These are phyloP conservation scores for Yueomyces sinensis DNA, from an alignment of 805 yeast species.

Conservation along the genomic window DNA sequence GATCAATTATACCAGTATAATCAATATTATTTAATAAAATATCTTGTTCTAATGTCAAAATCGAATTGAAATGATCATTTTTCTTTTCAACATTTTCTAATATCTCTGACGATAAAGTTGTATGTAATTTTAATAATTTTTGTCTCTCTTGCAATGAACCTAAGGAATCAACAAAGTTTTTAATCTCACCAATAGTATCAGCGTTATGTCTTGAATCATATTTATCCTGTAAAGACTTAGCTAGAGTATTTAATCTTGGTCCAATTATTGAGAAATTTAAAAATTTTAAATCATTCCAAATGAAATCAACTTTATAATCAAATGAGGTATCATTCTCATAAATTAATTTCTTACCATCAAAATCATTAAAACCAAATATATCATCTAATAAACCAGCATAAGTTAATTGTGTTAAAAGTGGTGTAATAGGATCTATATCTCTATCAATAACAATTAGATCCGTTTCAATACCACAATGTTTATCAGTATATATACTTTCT, in stretches of 20 bases:
- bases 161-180: conserved; percentile 56
- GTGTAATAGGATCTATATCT: conserved; percentile 57
- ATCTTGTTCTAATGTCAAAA: conserved; percentile 57
- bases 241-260: conserved; percentile 50
- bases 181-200: conserved; percentile 50
- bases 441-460: conserved; percentile 75
- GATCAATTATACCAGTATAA: conserved; percentile 23
- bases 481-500: conserved; percentile 20
- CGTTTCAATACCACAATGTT: conserved; percentile 36
- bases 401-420: conserved; percentile 62
- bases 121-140: conserved; percentile 56
- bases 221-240: conserved; percentile 55
- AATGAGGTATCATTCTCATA: conserved; percentile 12
- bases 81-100: conserved; percentile 31
- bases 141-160: conserved; percentile 56
- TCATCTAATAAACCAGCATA: conserved; percentile 79
- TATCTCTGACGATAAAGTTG: conserved; percentile 56
- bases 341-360: conserved; percentile 21
- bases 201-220: conserved; percentile 49
- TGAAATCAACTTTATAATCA: conserved; percentile 15
- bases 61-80: conserved; percentile 27
- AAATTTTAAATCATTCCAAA: conserved; percentile 36
- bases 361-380: conserved; percentile 34
- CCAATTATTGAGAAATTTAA: conserved; percentile 77
- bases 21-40: conserved; percentile 42